Evolutionary conservation across 768 basidiomycete genomes (phyloP), one percentile per base, ranked within the genome.

Genomic region (Kwoniella botswanensis): DNA sequence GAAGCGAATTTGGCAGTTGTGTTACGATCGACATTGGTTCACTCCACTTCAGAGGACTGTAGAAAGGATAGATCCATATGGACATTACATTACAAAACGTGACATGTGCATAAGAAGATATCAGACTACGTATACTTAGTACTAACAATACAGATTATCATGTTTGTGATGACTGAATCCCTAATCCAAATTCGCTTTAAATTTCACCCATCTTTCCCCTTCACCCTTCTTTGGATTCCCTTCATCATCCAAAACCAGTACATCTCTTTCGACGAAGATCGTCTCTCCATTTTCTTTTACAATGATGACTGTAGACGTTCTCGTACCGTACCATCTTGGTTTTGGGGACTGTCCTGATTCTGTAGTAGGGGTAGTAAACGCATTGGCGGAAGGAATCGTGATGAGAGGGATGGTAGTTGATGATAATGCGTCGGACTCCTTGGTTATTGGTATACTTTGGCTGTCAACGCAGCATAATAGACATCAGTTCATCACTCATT

Each of bases 201-300:
- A 76, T 17, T 66, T 18, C 35, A 63, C 76, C 68, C 65, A 52
- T 61, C 71, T 70, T 57, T 79, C 65, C 24, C 42, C 66, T 9
- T 55, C 63, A 29, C 76, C 80, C 7, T 68, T 66, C n/a, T 50
- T 56, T 26, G 69, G 69, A 6, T 65, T 41, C 10, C 76, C 76
- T 6, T 68, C 15, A 44, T 67, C 70, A 56, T 71, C 74, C 63
- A 74, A 54, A 52, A 66, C 57, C 50, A 71, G 60, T 2, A 78
- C 70, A 73, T 82, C 79, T 56, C 79, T 68, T 68, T 83, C 82
- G 3, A 82, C 77, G 57, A 81, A 83, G 11, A 67, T 71, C 24
- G 76, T 75, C 26, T 71, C 62, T n/a, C 78, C 77, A 42, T 72
- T 63, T 54, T 79, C 75, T 44, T 68, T 73, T 1, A 83, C 74